Base-by-base conservation (phyloP, 768 basidiomycete species). In the Mrakia gelida region DNA sequence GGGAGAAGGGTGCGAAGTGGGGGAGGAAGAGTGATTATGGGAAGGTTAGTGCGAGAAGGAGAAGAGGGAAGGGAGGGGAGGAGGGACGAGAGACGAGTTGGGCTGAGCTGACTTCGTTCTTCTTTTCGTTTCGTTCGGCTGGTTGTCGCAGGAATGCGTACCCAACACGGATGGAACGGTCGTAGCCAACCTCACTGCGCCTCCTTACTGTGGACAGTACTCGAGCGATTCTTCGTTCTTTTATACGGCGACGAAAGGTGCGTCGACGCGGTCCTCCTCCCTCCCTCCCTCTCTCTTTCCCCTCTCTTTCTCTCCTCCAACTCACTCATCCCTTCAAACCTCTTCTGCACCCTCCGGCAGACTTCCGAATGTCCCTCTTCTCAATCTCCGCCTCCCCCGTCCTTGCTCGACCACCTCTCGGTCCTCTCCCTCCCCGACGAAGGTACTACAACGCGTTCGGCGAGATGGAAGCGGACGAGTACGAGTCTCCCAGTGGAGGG, bases 291-390 rank as follows among this genome's bases (percentile, higher is more conserved):
- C 45, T 49, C 63, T 45, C 38, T 79, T 71, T 30, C 72, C 10
- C 34, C 16, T 56, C 70, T 41, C 79, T 71, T 30, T 72, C 10
- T 45, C 16, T 56, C 70, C 63, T 67, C 11, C 32, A 28, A 34
- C 65, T 67, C 5, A 34, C 59, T 13, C 65, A 3, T 18, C 13
- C 49, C 11, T 45, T 45, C 45, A 13, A 5, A 62, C 9, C n/a
- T n/a, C n/a, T 63, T n/a, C 18, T 16, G n/a, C 10, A 3, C 32
- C 30, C 61, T 62, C 21, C 5, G 11, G 21, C 59, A 74, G 94
- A 96, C 84, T 98, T 95, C 82, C 89, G 89, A 54, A 86, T 98
- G 34, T 92, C 97, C 83, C 88, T 99, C 6, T 99, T 94, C 81
- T 81, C 82, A 21, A 84, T 82, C 38, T 62, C 80, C 41, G 38